Evolutionary conservation across 2,329 filamentous ascomycete species (phyloP), one percentile per base, ranked within the genome.

Genomic region (Fonsecaea pugnacius): DNA sequence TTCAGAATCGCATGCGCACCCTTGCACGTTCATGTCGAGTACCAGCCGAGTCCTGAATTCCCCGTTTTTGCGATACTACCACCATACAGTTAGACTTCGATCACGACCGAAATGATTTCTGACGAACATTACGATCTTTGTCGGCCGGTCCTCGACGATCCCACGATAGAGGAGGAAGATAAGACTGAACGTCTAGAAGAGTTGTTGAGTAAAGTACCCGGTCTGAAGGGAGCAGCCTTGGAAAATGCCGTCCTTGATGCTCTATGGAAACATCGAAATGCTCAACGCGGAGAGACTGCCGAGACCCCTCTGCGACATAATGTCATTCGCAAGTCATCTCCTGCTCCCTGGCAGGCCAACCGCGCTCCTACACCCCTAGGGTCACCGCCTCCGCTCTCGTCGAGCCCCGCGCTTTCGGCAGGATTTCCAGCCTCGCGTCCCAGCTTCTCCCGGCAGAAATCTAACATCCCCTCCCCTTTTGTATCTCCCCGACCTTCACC

Each of bases 51-150:
- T 9, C 36, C 54, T 59, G 46, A 18, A 38, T 12, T 38, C 33
- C 16, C 40, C 51, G 21, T 32, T 33, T n/a, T 32, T 33, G 24
- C 33, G 32, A 18, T 27, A 58, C 35, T 46, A 21, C 32, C 54
- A 32, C 9, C 53, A 40, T 40, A 24, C 55, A 59, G 8, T 21
- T 53, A 60, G 55, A 62, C 53, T 46, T 43, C 43, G 14, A 54
- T 66, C 64, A 68, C 66, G 64, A 65, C 64, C 66, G 64, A 62
- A 75, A 97, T 98, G 94, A 89, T 96, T 68, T 91, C 93, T 72
- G 94, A 98, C 83, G 88, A 93, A 72, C 88, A 94, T 62, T 96
- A 96, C 82, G 92, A 97, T 72, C 86, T 95, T 73, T 96, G 92
- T 77, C 87, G 96, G 75, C 91, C 92, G 58, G 86, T 97, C 74